Base-by-base conservation (phyloP, 2,329 filamentous ascomycete species). In the Davidsoniella virescens region DNA sequence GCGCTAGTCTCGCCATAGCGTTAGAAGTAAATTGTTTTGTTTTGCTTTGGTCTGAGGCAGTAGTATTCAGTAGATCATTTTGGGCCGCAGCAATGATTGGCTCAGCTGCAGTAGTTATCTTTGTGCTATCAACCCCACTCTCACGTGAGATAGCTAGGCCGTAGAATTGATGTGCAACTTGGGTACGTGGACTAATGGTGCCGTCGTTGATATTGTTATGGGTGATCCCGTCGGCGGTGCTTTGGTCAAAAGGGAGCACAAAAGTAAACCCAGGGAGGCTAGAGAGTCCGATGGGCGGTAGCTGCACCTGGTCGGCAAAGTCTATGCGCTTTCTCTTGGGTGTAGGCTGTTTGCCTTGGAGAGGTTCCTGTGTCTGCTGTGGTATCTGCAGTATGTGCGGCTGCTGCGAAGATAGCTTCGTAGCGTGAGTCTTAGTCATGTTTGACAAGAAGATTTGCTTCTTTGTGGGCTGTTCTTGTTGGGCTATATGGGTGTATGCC, bases 141-240 rank as follows among this genome's bases (percentile, higher is more conserved):
- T 43, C 41, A 47, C 42, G 41, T 25, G 51, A 44, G 20, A 50
- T 39, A 36, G 44, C 38, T 12, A 53, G 33, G 33, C 38, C 44
- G 47, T 47, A 40, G 14, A 53, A 53, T 23, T 53, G 47, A 25
- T 47, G 51, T 26, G 44, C 41, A 16, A 53, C 44, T 44, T 53
- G 47, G 29, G 51, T 47, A 17, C 47, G 47, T 26, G 47, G 51
- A 36, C 51, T 53, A n/a, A 41, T 20, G 16, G 33, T 36, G 23
- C 43, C 47, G 37, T 38, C 20, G 44, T 37, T 37, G 45, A 33
- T 45, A 33, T 33, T 4, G 12, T 8, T 33, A 12, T 9, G 7
- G 29, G 12, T 33, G 6, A 12, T 12, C 29, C 29, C 29, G 29
- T 33, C 12, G 36, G 46, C 36, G 49, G 20, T 41, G 37, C 7